Percentiles rank a stretch among this genome's conserved stretches.
Evolutionary conservation across 345 rosid species (phyloP).

Genomic region (Eucalyptus decipiens): DNA sequence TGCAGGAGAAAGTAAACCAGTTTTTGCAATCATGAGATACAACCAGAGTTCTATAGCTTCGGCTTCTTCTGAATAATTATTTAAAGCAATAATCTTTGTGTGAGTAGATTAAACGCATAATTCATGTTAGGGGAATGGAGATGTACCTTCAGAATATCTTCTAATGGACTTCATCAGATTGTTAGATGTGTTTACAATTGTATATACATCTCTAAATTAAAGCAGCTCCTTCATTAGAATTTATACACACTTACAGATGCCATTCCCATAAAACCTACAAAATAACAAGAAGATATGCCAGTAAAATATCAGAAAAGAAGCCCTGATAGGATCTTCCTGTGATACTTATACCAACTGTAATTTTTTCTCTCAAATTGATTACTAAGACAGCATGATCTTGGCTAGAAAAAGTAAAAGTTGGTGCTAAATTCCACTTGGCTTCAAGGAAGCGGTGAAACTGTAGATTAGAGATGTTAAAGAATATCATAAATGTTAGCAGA

Average conservation of each 20-base stretch:
- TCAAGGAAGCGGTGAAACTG: neutral
- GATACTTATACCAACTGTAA: neutral
- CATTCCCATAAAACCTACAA: neutral
- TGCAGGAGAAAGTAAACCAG: neutral
- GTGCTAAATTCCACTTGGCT: neutral
- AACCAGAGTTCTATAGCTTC: neutral
- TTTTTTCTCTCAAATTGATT: neutral
- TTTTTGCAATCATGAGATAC: neutral
- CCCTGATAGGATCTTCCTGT: neutral
- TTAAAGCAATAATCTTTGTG: neutral
- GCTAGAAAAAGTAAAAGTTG: neutral
- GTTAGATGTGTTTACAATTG: neutral
- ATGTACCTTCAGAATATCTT: neutral
- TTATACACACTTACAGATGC: neutral
- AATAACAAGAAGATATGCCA: neutral
- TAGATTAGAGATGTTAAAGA: neutral
- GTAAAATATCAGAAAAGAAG: too few relatives aligned
- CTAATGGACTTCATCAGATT: neutral
- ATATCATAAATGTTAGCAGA: neutral
- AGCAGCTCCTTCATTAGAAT: neutral
- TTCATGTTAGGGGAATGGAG: neutral
- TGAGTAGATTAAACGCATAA: neutral
- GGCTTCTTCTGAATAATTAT: neutral
- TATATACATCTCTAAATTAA: neutral
- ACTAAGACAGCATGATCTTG: neutral